Evolutionary conservation across 805 yeast species (phyloP).

Genomic region (Cyberlindnera xylosilytica): DNA sequence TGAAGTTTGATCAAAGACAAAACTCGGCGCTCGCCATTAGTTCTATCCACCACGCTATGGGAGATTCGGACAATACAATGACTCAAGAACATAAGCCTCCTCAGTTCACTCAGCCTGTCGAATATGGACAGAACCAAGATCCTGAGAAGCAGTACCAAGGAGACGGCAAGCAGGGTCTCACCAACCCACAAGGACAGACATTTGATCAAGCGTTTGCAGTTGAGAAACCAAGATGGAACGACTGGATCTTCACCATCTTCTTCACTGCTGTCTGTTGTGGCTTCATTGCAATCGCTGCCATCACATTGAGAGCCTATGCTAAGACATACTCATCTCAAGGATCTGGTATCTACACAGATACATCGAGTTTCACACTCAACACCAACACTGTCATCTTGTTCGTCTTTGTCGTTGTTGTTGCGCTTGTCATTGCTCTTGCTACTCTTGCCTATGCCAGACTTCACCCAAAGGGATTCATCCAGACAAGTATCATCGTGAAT

Average conservation of each 20-base stretch:
- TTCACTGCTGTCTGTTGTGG: conserved; percentile 52
- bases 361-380: conserved; percentile 59
- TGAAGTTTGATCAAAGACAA: neutral
- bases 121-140: conserved; percentile 16
- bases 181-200: conserved; percentile 37
- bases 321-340: conserved; percentile 55
- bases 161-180: conserved; percentile 33
- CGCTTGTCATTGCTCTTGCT: conserved; percentile 52
- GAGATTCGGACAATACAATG: neutral
- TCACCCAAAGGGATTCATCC: conserved; percentile 65
- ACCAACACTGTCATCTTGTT: conserved; percentile 73
- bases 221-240: conserved; percentile 63
- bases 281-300: conserved; percentile 65
- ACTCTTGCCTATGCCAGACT: conserved; percentile 61
- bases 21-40: too few relatives aligned
- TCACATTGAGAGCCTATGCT: conserved; percentile 64
- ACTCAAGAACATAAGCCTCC: conserved; percentile 16
- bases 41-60: too few relatives aligned
- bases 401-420: conserved; percentile 59
- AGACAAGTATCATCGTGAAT: conserved; percentile 64
- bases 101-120: conserved; percentile 23
- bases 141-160: conserved; percentile 14
- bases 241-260: conserved; percentile 65
- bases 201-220: conserved; percentile 72
- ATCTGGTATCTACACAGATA: conserved; percentile 53